Conservation (phyloP, 2,329 filamentous ascomycete species). For the Pseudogymnoascus sp. region DNA sequence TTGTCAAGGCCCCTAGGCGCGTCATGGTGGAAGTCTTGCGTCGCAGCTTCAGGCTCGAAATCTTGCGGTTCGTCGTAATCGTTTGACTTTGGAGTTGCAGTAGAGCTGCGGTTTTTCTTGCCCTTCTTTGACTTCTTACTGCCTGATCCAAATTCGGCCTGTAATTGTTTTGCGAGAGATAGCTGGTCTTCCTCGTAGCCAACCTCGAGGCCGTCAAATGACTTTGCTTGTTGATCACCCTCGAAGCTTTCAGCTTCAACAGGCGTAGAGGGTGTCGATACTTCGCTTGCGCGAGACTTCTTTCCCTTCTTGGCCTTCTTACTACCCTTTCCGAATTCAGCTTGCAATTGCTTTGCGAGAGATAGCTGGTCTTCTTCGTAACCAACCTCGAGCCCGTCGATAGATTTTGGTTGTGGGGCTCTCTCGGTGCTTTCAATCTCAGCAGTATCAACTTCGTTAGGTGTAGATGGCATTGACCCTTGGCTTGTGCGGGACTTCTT, state of each 20-base stretch:
- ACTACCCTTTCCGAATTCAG: constrained; percentile 19
- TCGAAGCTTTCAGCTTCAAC: neutral
- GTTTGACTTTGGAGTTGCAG: neutral
- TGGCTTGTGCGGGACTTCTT: neutral
- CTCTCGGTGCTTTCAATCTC: neutral
- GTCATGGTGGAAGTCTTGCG: neutral
- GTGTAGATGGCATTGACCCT: neutral
- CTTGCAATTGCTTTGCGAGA: constrained; percentile 20
- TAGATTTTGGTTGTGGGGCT: neutral
- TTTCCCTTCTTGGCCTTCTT: constrained; percentile 26
- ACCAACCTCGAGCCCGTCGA: constrained; percentile 14
- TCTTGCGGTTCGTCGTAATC: neutral
- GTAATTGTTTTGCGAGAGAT: neutral
- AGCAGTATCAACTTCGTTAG: neutral
- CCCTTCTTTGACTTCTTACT: constrained; percentile 33
- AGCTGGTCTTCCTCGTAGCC: constrained; percentile 10
- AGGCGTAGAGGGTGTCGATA: neutral
- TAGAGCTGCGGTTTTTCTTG: constrained; percentile 15
- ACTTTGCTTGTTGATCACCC: constrained; percentile 12
- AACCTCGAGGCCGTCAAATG: constrained; percentile 12
- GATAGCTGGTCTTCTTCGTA: constrained; percentile 23
- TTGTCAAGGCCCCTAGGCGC: neutral
- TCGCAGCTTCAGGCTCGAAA: neutral
- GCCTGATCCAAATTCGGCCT: constrained; percentile 17
- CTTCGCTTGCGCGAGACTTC: neutral